Conservation (phyloP, 371 early-diverging fungal species). For the Mortierella sp. region DNA sequence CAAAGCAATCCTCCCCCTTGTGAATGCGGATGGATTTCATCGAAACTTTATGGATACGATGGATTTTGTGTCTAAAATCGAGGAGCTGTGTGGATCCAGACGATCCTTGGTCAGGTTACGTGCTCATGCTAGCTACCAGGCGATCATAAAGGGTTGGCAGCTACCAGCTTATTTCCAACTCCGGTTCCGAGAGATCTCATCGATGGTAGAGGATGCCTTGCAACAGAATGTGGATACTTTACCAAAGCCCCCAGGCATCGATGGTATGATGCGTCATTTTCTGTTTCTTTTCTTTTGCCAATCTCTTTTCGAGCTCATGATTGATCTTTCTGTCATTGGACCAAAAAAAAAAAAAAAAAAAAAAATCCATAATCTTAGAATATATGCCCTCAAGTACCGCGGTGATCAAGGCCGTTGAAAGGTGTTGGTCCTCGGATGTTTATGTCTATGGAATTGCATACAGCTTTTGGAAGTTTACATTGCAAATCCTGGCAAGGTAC, state of each 20-base stretch:
- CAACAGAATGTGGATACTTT: constrained; percentile 25
- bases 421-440: constrained; percentile 77
- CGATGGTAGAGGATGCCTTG: constrained; percentile 30
- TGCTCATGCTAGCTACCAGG: constrained; percentile 66
- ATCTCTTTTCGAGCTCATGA: neutral
- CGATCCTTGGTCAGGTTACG: constrained; percentile 67
- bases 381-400: constrained; percentile 61
- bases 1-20: constrained; percentile 72
- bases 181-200: constrained; percentile 56
- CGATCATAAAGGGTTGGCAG: constrained; percentile 83
- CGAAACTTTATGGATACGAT: constrained; percentile 76
- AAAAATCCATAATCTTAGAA: constrained; percentile 4
- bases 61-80: constrained; percentile 68
- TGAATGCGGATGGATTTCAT: constrained; percentile 79
- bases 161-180: constrained; percentile 79
- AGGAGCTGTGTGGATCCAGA: constrained; percentile 60
- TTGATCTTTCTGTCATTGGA: too few species aligned
- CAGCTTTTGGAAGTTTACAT: constrained; percentile 80
- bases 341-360: neutral
- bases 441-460: constrained; percentile 70
- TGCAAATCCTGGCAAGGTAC: constrained; percentile 65
- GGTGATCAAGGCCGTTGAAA: constrained; percentile 61
- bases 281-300: neutral
- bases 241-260: constrained; percentile 2
- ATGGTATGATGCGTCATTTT: constrained; percentile 20